These are phyloP conservation scores for Cutaneotrichosporon curvatum DNA, from an alignment of 1,284 basidiomycete species.

Conservation along the genomic window DNA sequence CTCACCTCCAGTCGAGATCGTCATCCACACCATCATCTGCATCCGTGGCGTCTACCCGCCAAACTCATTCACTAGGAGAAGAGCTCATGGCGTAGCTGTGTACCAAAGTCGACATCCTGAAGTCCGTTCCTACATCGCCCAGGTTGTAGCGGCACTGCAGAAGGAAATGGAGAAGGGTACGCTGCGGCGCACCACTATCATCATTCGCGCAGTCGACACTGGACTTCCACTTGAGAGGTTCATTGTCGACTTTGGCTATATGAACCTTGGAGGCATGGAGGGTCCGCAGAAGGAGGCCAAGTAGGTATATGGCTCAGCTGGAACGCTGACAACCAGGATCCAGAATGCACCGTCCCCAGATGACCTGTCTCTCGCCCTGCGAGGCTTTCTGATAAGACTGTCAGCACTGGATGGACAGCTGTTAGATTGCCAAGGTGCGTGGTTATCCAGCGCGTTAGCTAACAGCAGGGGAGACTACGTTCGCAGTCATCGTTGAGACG, in stretches of 20 bases:
- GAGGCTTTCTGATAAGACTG: constrained; percentile 77
- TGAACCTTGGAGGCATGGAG: constrained; percentile 66
- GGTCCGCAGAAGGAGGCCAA: constrained; percentile 51
- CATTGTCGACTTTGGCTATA: constrained; percentile 53
- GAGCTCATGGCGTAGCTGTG: constrained; percentile 81
- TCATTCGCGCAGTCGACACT: constrained; percentile 61
- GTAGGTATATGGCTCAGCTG: constrained; percentile 22
- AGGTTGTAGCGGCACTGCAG: constrained; percentile 64
- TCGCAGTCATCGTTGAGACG: constrained; percentile 74
- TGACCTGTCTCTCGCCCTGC: constrained; percentile 67
- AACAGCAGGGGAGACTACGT: constrained; percentile 65
- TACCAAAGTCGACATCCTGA: constrained; percentile 85
- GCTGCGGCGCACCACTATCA: constrained; percentile 50
- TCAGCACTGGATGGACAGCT: constrained; percentile 72
- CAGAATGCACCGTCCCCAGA: constrained; percentile 23
- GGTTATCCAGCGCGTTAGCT: not conserved
- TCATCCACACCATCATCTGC: constrained; percentile 84
- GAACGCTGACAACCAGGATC: not conserved
- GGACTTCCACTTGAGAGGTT: constrained; percentile 59
- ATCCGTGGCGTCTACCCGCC: constrained; percentile 82
- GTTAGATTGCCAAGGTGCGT: constrained; percentile 53
- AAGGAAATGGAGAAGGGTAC: constrained; percentile 56
- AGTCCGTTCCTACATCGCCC: constrained; percentile 78
- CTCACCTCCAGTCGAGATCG: constrained; percentile 67
- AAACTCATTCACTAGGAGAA: constrained; percentile 74